A percentile compares a stretch with the other conserved stretches of the same genome.
Conservation (phyloP, 768 basidiomycete genomes). For the Suillus spraguei region DNA sequence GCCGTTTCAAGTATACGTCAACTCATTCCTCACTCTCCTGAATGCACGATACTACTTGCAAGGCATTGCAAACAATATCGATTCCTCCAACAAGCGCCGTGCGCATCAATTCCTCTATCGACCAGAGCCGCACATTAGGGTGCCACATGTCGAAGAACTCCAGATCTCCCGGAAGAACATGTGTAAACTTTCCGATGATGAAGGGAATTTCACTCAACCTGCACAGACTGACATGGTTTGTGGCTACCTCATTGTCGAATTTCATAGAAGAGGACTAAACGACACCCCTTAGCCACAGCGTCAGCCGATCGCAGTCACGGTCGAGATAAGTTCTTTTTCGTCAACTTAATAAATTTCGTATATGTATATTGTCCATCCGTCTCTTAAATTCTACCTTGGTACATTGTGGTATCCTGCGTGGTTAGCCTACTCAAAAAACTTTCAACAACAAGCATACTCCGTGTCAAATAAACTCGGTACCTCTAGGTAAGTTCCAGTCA, state of each 20-base stretch:
- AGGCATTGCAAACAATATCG: not conserved
- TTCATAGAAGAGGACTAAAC: not conserved
- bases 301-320: not conserved
- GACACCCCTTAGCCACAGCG: not conserved
- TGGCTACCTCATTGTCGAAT: not conserved
- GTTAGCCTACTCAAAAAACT: not conserved
- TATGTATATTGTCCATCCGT: not conserved
- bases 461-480: not conserved
- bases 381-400: not conserved
- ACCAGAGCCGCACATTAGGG: not conserved
- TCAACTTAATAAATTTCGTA: not conserved
- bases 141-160: not conserved
- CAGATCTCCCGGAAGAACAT: not conserved
- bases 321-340: not conserved
- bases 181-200: not conserved
- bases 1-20: constrained; percentile 6
- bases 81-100: not conserved
- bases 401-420: not conserved
- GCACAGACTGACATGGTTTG: not conserved
- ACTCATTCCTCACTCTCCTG: constrained; percentile 3
- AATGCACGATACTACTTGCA: constrained; percentile 4
- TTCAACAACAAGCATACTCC: not conserved
- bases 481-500: not conserved
- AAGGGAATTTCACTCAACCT: not conserved
- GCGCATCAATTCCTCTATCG: not conserved